Percentiles rank a stretch among this genome's conserved stretches.
These are phyloP conservation scores for Beverwykella pulmonaria DNA, from an alignment of 495 filamentous ascomycete species.

Conservation along the genomic window DNA sequence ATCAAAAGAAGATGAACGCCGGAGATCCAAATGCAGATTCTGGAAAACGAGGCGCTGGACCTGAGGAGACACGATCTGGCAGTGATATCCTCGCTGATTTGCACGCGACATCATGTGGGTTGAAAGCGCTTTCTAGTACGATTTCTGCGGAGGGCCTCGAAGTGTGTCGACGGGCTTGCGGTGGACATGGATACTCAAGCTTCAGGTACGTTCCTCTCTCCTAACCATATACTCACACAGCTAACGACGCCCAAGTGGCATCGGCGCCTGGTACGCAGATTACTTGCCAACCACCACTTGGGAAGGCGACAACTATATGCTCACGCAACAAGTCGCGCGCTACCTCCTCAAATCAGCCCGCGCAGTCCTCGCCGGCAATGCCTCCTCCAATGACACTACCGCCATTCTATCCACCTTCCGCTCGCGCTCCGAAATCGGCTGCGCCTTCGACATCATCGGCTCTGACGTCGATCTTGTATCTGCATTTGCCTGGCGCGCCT, in stretches of 20 bases:
- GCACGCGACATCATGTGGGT: constrained; percentile 72
- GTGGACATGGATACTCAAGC: constrained; percentile 72
- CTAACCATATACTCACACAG: background rate
- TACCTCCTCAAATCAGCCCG: constrained; percentile 48
- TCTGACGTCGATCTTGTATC: constrained; percentile 64
- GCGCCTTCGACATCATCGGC: constrained; percentile 67
- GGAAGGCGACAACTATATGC: constrained; percentile 77
- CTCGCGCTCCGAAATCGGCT: constrained; percentile 63
- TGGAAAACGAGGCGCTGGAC: constrained; percentile 60
- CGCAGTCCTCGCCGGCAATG: background rate
- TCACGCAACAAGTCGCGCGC: constrained; percentile 75
- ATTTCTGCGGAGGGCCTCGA: constrained; percentile 72
- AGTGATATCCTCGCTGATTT: constrained; percentile 70
- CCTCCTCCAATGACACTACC: constrained; percentile 59
- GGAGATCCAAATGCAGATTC: constrained; percentile 46
- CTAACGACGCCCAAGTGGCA: constrained; percentile 49
- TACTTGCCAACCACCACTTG: constrained; percentile 70
- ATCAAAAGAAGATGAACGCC: constrained; percentile 63
- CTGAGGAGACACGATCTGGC: constrained; percentile 64
- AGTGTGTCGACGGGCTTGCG: constrained; percentile 69
- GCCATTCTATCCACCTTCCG: constrained; percentile 62
- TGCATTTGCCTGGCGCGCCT: constrained; percentile 71
- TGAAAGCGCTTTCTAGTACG: constrained; percentile 69
- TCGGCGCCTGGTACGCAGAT: constrained; percentile 68
- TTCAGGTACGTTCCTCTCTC: constrained; percentile 48